A percentile compares a stretch with the other conserved stretches of the same genome.
Conservation (phyloP, 2,329 filamentous ascomycete genomes). For the Ambrosiella cleistominuta region DNA sequence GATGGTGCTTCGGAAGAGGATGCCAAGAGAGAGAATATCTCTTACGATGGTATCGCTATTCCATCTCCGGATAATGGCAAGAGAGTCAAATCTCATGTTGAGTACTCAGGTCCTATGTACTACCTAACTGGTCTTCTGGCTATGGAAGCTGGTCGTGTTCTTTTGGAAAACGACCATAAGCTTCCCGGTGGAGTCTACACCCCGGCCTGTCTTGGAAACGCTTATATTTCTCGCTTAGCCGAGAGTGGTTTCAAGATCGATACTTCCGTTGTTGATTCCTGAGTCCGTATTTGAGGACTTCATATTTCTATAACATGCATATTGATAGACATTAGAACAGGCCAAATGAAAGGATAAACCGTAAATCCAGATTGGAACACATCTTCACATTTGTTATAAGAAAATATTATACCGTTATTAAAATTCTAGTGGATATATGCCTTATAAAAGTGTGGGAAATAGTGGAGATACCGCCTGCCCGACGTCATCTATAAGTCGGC, state of each 20-base stretch:
- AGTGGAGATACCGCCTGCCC: slow-evolving; percentile 1
- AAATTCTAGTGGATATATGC: slow-evolving; percentile 12
- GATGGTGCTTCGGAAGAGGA: slow-evolving; percentile 35
- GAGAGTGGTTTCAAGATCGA: slow-evolving; percentile 46
- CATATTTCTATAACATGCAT: background rate
- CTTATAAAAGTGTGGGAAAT: slow-evolving; percentile 11
- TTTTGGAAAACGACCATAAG: slow-evolving; percentile 44
- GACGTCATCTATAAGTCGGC: slow-evolving; percentile 1
- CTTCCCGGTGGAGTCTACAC: slow-evolving; percentile 54
- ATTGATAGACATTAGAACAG: no score
- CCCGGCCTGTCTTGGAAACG: slow-evolving; percentile 51
- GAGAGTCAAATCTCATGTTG: slow-evolving; percentile 36
- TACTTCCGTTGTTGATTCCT: slow-evolving; percentile 26
- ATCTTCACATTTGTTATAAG: background rate
- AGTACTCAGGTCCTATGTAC: slow-evolving; percentile 41
- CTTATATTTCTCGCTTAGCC: slow-evolving; percentile 45
- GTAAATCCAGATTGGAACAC: no score
- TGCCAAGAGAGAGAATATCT: slow-evolving; percentile 39
- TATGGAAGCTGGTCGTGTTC: slow-evolving; percentile 44
- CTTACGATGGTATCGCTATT: slow-evolving; percentile 43
- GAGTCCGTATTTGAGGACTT: background rate
- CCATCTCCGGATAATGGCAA: slow-evolving; percentile 20
- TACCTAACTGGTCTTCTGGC: slow-evolving; percentile 47
- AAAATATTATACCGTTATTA: slow-evolving; percentile 7
- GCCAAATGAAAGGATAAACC: no score